Conservation (phyloP, 768 basidiomycete genomes). For the Suillus americanus region DNA sequence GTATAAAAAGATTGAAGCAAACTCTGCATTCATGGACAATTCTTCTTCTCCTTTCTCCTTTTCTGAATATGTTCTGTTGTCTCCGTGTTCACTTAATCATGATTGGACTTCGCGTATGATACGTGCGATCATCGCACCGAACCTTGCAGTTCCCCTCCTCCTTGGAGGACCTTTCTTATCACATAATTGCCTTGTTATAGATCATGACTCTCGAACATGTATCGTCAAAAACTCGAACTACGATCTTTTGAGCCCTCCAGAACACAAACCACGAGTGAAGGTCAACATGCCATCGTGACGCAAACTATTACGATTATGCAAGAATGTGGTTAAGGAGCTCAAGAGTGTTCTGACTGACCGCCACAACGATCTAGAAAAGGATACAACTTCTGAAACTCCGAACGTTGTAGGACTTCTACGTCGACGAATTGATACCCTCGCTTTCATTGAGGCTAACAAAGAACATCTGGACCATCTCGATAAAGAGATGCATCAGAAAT, state of each 20-base stretch:
- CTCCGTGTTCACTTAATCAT: neutral
- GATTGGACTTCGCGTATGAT: neutral
- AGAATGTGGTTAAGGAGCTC: neutral
- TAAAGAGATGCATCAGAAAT: no score
- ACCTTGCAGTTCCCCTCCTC: neutral
- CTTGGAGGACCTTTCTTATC: neutral
- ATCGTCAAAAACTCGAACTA: constrained; percentile 4
- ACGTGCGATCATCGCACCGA: neutral
- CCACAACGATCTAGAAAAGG: accelerated
- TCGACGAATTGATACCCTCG: neutral
- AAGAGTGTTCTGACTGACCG: neutral
- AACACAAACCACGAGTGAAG: neutral
- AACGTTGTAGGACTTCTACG: neutral
- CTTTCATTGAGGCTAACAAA: neutral
- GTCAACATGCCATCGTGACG: accelerated
- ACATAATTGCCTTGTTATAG: no score
- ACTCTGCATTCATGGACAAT: neutral
- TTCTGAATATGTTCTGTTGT: neutral
- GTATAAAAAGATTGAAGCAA: neutral
- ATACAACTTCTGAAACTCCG: accelerated
- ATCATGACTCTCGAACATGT: constrained; percentile 2
- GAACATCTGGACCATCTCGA: no score
- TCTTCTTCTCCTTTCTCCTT: neutral
- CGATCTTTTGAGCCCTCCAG: constrained; percentile 9
- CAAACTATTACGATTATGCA: accelerated